Conservation (phyloP, 108 stramenopile genomes). For the Nitzschia inconspicua region DNA sequence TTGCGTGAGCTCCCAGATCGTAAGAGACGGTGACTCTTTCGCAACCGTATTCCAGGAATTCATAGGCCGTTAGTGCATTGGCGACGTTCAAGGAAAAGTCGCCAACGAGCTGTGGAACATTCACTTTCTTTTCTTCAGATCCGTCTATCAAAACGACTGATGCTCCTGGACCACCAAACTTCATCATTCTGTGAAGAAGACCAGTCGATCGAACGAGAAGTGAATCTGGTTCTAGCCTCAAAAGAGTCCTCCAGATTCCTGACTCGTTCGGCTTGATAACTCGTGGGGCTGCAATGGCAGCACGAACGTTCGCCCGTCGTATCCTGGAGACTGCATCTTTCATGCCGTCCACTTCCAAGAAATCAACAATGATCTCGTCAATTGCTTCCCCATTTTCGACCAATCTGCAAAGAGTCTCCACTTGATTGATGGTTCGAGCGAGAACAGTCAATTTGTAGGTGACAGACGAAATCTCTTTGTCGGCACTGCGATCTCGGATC, state of each 20-base stretch:
- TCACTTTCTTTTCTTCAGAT: constrained; percentile 29
- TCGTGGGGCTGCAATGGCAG: constrained; percentile 65
- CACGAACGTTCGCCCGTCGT: constrained; percentile 29
- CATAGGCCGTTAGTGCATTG: constrained; percentile 58
- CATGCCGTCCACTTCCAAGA: constrained; percentile 73
- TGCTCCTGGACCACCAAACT: constrained; percentile 41
- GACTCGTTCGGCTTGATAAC: constrained; percentile 73
- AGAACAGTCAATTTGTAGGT: constrained; percentile 39
- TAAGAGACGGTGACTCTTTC: constrained; percentile 56
- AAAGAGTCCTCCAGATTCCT: constrained; percentile 58
- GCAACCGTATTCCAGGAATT: constrained; percentile 49
- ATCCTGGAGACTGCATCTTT: constrained; percentile 47
- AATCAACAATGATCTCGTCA: constrained; percentile 71
- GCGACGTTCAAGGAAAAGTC: constrained; percentile 75
- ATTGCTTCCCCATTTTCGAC: constrained; percentile 29
- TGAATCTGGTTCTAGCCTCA: constrained; percentile 54
- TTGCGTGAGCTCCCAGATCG: constrained; percentile 58
- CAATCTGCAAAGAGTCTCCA: constrained; percentile 53
- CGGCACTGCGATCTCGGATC: background rate
- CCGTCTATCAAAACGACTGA: constrained; percentile 6
- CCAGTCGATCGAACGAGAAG: constrained; percentile 68
- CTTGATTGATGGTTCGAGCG: constrained; percentile 48
- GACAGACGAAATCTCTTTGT: background rate
- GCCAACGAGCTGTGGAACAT: constrained; percentile 60
- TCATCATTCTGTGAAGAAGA: constrained; percentile 45